Conservation (phyloP, 139 green algal genomes). For the Choricystis sp. region DNA sequence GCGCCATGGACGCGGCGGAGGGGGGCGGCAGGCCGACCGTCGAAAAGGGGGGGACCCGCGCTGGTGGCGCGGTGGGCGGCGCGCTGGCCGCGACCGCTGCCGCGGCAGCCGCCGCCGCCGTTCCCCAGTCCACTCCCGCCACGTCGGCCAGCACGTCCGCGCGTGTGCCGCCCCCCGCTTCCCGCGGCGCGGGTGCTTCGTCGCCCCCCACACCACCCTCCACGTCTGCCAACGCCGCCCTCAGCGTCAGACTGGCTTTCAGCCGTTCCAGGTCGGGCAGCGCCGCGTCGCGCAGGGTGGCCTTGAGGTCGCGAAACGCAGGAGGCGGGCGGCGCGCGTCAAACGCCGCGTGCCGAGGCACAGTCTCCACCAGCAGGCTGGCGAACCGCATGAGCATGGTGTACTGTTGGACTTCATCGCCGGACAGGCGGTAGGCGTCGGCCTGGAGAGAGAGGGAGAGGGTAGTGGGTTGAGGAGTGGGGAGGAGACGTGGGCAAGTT, state of each 20-base stretch:
- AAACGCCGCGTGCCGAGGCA: slow-evolving; percentile 46
- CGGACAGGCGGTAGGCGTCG: slow-evolving; percentile 24
- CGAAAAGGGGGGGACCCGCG: too few relatives aligned
- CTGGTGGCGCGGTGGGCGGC: too few relatives aligned
- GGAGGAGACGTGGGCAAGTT: too few relatives aligned
- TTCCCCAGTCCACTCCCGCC: slow-evolving; percentile 26
- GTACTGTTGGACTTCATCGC: slow-evolving; percentile 58
- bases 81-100: not conserved
- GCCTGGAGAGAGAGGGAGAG: slow-evolving; percentile 26
- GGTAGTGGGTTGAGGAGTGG: not conserved
- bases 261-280: slow-evolving; percentile 47
- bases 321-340: too few relatives aligned
- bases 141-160: not conserved
- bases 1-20: too few relatives aligned
- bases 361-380: slow-evolving; percentile 58
- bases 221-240: not conserved
- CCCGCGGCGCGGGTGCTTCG: too few relatives aligned
- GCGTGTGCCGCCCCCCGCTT: not conserved
- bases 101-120: not conserved
- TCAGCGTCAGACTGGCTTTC: slow-evolving; percentile 24
- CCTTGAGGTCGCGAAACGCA: slow-evolving; percentile 21
- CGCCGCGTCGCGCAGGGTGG: not conserved
- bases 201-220: slow-evolving; percentile 7
- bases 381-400: slow-evolving; percentile 62
- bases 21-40: not conserved